A percentile compares a stretch with the other conserved stretches of the same genome.
Conservation (phyloP, 2,329 filamentous ascomycete genomes). For the Clarireedia hainanense region DNA sequence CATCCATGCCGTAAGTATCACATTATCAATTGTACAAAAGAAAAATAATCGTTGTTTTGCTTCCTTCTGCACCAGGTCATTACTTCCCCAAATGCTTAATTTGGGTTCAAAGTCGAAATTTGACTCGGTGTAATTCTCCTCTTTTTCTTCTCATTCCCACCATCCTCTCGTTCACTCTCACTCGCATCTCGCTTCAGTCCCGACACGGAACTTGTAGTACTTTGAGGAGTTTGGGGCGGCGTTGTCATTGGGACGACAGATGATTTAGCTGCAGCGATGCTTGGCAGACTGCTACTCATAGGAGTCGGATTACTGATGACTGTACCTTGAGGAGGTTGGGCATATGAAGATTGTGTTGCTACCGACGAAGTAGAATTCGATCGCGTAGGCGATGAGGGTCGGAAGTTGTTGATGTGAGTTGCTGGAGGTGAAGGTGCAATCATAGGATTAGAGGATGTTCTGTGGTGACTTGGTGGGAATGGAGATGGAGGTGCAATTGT, state of each 20-base stretch:
- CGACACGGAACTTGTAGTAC: slow-evolving; percentile 47
- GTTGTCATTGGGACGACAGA: slow-evolving; percentile 66
- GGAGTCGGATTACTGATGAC: slow-evolving; percentile 73
- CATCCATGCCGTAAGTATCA: not conserved
- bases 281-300: slow-evolving; percentile 69
- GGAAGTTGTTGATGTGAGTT: slow-evolving; percentile 41
- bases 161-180: slow-evolving; percentile 44
- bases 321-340: slow-evolving; percentile 30
- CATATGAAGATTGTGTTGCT: slow-evolving; percentile 52
- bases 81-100: no score
- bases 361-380: slow-evolving; percentile 83
- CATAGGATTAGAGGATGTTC: slow-evolving; percentile 45
- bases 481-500: slow-evolving; percentile 53
- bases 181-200: slow-evolving; percentile 44
- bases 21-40: not conserved
- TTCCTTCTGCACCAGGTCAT: no score
- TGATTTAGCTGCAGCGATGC: slow-evolving; percentile 33
- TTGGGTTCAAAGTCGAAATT: not conserved
- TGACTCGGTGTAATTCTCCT: slow-evolving; percentile 62
- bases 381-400: slow-evolving; percentile 70
- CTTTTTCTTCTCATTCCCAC: slow-evolving; percentile 47
- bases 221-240: slow-evolving; percentile 79
- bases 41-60: not conserved
- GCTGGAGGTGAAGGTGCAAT: slow-evolving; percentile 53
- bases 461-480: slow-evolving; percentile 48